Evolutionary conservation across 139 green algal genomes (phyloP).

Genomic region (Haematococcus lacustris): DNA sequence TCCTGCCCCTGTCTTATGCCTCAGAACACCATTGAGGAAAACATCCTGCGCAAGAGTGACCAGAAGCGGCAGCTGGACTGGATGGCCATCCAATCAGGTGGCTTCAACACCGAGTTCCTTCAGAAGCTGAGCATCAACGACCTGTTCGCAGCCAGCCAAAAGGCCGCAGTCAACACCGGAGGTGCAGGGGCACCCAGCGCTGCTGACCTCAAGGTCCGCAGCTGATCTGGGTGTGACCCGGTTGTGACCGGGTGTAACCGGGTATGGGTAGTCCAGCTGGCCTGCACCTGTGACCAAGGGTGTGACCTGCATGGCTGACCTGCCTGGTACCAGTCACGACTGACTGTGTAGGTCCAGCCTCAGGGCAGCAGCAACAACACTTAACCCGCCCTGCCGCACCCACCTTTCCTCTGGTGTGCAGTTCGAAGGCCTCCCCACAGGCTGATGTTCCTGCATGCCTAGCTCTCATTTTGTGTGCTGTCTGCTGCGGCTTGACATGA

Average conservation of each 20-base stretch:
- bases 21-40: constrained; percentile 93
- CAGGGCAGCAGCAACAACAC: background rate
- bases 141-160: too few species aligned
- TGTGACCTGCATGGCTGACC: too few species aligned
- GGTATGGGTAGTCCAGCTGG: too few species aligned
- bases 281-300: too few species aligned
- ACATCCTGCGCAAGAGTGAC: constrained; percentile 94
- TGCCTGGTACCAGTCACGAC: background rate
- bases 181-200: too few species aligned
- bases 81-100: constrained; percentile 89
- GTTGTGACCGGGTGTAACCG: too few species aligned
- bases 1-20: too few species aligned
- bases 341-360: background rate
- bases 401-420: background rate
- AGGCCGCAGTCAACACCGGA: too few species aligned
- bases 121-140: constrained; percentile 17
- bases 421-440: background rate
- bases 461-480: background rate
- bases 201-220: too few species aligned
- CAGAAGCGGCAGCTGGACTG: constrained; percentile 94
- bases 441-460: background rate
- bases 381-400: background rate
- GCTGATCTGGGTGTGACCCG: too few species aligned
- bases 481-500: background rate
- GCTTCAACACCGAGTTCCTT: constrained; percentile 83